Base-by-base conservation (phyloP, 805 yeast species). In the Teunomyces panamensis region DNA sequence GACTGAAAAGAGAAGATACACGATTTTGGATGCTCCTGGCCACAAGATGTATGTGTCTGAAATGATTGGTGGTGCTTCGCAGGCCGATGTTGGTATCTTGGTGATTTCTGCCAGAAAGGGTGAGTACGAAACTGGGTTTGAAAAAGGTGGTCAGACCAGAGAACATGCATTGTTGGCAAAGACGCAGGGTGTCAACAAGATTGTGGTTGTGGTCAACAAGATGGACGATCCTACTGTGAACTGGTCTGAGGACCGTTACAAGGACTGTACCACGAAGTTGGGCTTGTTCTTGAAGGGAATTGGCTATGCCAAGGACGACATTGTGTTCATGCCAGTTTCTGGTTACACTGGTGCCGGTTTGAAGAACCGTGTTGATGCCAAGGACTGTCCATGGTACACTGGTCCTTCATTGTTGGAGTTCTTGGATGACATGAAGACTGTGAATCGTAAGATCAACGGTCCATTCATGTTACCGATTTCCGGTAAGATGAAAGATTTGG, bases 51-150 rank as follows among this genome's bases (percentile, higher is more conserved):
- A 94, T 67, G 97, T 94, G 54, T 89, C 97, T 47, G 96, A 90
- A 70, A 94, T 94, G 99, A 94, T 94, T 77, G 98, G 98, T 62
- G 99, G 99, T 71, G 99, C 99, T 14, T 91, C 98, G 41, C 99
- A 94, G 76, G 99, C 99, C 30, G 99, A 94, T 74, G 94, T 92
- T 49, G 99, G 99, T 74, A 83, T 94, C 56, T 80, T 94, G 62
- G 99, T 94, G 43, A 94, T 94, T 59, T 88, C 96, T 54, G 98
- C 98, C 42, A 87, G 99, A 79, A 90, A 91, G 73, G 99, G 99
- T 74, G 99, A 94, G 71, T 94, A 94, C 72, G 99, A 94, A 76
- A 94, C 99, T 47, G 99, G 99, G 52, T 92, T 92, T 64, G 99
- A 92, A 77, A 89, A 90, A 69, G 98, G 98, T 63, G 99, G 99